These are phyloP conservation scores for Phanerochaete carnosa DNA, from an alignment of 768 basidiomycete species.

Conservation along the genomic window DNA sequence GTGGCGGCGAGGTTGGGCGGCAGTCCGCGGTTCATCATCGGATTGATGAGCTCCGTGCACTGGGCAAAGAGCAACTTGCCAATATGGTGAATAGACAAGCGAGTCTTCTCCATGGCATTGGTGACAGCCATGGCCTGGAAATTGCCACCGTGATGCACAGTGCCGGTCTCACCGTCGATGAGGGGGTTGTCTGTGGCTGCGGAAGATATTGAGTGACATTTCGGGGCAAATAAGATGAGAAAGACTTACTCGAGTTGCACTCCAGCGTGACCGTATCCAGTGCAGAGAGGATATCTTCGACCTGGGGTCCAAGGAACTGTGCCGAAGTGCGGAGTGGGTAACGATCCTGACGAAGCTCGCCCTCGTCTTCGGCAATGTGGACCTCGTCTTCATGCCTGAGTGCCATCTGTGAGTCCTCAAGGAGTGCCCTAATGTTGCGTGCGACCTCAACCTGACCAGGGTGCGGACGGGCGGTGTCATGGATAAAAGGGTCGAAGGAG, in stretches of 20 bases:
- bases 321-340: conserved; percentile 73
- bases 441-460: conserved; percentile 83
- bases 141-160: conserved; percentile 80
- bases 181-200: conserved; percentile 89
- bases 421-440: conserved; percentile 61
- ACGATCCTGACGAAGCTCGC: conserved; percentile 76
- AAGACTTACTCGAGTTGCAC: conserved; percentile 77
- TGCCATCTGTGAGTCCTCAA: conserved; percentile 69
- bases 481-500: conserved; percentile 78
- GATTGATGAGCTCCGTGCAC: conserved; percentile 71
- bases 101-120: conserved; percentile 86
- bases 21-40: conserved; percentile 79
- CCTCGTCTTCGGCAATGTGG: conserved; percentile 67
- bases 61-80: conserved; percentile 52
- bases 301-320: conserved; percentile 84
- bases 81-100: conserved; percentile 49
- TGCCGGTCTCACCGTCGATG: conserved; percentile 61
- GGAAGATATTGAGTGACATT: background rate
- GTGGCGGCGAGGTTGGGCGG: conserved; percentile 78
- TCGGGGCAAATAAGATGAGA: background rate
- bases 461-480: conserved; percentile 72
- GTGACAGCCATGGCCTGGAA: conserved; percentile 89
- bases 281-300: conserved; percentile 73
- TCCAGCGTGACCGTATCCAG: conserved; percentile 65
- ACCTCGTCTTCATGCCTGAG: conserved; percentile 65